A percentile compares a stretch with the other conserved stretches of the same genome.
phyloP scores from a whole-genome alignment of 371 early-diverging fungal species.

The Apophysomyces ossiformis region DNA sequence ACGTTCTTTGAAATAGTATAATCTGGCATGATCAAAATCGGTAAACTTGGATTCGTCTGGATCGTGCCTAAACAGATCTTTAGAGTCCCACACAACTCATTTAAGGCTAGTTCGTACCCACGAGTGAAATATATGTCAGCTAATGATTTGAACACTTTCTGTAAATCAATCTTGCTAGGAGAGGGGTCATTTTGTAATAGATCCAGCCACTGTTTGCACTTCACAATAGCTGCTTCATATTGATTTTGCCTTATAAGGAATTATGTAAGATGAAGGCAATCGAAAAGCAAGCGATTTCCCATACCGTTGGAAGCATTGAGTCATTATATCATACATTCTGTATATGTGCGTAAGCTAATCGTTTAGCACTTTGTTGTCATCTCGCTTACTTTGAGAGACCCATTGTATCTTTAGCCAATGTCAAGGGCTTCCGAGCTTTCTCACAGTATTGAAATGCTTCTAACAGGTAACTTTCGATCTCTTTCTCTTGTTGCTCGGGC shows the following conservation, averaged over 20 bases:
- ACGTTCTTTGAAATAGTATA: constrained; percentile 37
- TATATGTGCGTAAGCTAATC: not conserved
- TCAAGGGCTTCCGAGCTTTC: constrained; percentile 9
- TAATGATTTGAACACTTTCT: constrained; percentile 27
- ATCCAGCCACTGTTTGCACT: constrained; percentile 5
- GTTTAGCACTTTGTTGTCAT: not conserved
- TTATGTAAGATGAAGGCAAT: not conserved
- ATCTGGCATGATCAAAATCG: constrained; percentile 35
- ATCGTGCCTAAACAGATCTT: constrained; percentile 16
- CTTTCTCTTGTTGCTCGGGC: constrained; percentile 12
- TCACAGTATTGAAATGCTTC: constrained; percentile 24
- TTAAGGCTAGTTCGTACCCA: constrained; percentile 17
- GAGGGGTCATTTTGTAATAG: constrained; percentile 16
- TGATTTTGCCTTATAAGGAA: constrained; percentile 16
- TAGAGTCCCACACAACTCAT: not conserved
- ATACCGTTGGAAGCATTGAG: constrained; percentile 32
- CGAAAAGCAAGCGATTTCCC: not conserved
- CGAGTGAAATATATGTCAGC: constrained; percentile 42
- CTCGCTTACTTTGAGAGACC: constrained; percentile 12
- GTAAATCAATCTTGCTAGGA: constrained; percentile 12
- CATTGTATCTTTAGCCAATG: constrained; percentile 1
- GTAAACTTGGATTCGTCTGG: constrained; percentile 15
- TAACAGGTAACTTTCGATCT: constrained; percentile 13
- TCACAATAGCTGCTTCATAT: constrained; percentile 28
- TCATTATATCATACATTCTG: constrained; percentile 20